phyloP scores from a whole-genome alignment of 805 yeast species.

The Kurtzmaniella fragi region DNA sequence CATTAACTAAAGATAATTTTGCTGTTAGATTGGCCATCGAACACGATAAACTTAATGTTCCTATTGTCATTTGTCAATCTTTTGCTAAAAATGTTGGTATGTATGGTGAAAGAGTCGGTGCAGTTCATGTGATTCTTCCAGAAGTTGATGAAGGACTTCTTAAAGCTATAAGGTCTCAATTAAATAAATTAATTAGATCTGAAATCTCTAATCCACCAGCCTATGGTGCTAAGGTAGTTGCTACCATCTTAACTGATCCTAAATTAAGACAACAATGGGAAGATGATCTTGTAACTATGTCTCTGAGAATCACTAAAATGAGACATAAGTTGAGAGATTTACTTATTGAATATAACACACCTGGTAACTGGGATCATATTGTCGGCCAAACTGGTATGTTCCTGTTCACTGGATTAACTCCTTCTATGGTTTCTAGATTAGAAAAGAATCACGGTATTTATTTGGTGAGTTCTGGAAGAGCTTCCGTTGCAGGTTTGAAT shows the following conservation, averaged over 20 bases:
- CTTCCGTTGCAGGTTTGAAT: constrained; percentile 91
- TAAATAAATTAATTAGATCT: constrained; percentile 69
- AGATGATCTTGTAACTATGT: constrained; percentile 79
- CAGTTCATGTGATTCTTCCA: constrained; percentile 69
- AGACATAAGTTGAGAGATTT: constrained; percentile 60
- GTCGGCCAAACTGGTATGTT: constrained; percentile 41
- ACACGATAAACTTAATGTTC: constrained; percentile 21
- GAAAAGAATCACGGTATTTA: constrained; percentile 79
- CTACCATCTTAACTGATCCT: constrained; percentile 65
- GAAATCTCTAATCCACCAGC: constrained; percentile 94
- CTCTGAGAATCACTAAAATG: constrained; percentile 76
- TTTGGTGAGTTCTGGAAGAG: constrained; percentile 78
- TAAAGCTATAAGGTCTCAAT: constrained; percentile 66
- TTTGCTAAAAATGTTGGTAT: constrained; percentile 96
- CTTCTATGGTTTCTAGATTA: constrained; percentile 71
- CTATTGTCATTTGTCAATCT: constrained; percentile 75
- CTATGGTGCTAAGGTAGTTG: constrained; percentile 89
- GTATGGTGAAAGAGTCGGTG: constrained; percentile 97
- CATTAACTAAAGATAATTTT: constrained; percentile 76
- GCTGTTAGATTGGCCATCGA: constrained; percentile 66
- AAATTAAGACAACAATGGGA: constrained; percentile 75
- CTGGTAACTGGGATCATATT: constrained; percentile 53
- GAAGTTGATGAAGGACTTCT: constrained; percentile 27
- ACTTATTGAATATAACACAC: constrained; percentile 61
- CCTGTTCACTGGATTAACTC: constrained; percentile 82